phyloP scores from a whole-genome alignment of 306 rosid species.

The Neltuma alba region DNA sequence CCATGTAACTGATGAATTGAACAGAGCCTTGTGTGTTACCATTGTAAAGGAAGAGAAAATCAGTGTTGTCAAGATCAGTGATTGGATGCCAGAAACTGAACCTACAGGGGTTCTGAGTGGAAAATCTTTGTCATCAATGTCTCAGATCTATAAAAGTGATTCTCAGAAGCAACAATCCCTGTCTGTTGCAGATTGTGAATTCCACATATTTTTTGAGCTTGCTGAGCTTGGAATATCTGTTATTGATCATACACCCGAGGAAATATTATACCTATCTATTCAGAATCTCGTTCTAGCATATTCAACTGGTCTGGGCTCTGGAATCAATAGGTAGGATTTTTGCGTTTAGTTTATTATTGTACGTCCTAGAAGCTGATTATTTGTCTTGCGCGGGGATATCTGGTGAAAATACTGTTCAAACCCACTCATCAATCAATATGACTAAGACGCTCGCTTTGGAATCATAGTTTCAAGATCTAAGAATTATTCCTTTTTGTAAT shows the following conservation, averaged over 20 bases:
- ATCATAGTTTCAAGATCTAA: slow-evolving; percentile 20
- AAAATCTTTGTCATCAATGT: slow-evolving; percentile 47
- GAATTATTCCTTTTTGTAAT: slow-evolving; percentile 7
- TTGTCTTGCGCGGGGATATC: slow-evolving; percentile 15
- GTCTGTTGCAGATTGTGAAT: slow-evolving; percentile 52
- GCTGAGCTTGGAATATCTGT: slow-evolving; percentile 74
- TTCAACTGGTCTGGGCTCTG: slow-evolving; percentile 76
- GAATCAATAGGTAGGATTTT: slow-evolving; percentile 71
- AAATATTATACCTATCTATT: slow-evolving; percentile 67
- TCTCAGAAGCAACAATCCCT: slow-evolving; percentile 45
- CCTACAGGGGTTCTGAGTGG: slow-evolving; percentile 49
- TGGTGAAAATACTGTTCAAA: slow-evolving; percentile 12
- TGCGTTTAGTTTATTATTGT: slow-evolving; percentile 14
- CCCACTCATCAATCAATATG: slow-evolving; percentile 16
- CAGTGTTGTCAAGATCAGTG: slow-evolving; percentile 80
- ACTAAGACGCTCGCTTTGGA: slow-evolving; percentile 15
- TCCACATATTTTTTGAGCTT: slow-evolving; percentile 59
- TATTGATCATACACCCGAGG: slow-evolving; percentile 78
- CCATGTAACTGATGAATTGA: slow-evolving; percentile 59
- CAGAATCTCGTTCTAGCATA: slow-evolving; percentile 64
- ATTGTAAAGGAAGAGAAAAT: slow-evolving; percentile 82
- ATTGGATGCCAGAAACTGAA: slow-evolving; percentile 92
- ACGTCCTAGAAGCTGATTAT: slow-evolving; percentile 23
- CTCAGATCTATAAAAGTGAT: slow-evolving; percentile 49
- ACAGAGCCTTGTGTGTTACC: slow-evolving; percentile 73